Base-by-base conservation (phyloP, 2,329 filamentous ascomycete species). In the Parafenestella ontariensis region DNA sequence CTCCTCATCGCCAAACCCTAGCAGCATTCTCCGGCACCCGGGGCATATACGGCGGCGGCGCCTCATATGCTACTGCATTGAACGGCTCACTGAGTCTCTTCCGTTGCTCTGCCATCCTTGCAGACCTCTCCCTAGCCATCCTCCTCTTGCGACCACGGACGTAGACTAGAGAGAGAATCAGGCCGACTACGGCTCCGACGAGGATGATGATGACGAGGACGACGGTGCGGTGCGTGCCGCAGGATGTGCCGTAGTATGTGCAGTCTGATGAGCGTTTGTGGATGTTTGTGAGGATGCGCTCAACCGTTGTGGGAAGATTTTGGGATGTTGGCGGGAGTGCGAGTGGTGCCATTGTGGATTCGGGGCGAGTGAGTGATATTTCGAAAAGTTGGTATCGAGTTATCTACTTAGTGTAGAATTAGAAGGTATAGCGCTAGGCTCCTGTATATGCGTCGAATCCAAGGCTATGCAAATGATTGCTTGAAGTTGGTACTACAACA, bases 221-320 rank as follows among this genome's bases (percentile, higher is more conserved):
- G 49, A 59, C 46, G 44, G 55, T 65, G 46, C 67, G 67, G 42
- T 70, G 61, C 7, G 60, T 60, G 13, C 56, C 54, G 7, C 51
- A 59, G 20, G 56, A 56, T 28, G 56, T 51, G 47, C 58, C 49
- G 44, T 54, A 59, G 21, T 46, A 49, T 39, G 48, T 42, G 55
- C 54, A 64, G 39, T 51, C 40, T 34, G 49, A 53, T 36, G 57
- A 56, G 17, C 59, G 59, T 51, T 49, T 62, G 40, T 52, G 49
- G 6, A 59, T 28, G 24, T 20, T n/a, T 21, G 45, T 46, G 20
- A 52, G 49, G 49, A 52, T 48, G 44, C 23, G n/a, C n/a, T 42
- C 20, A 20, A 44, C 18, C 8, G 39, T n/a, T 6, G 24, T 33
- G 46, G 31, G 28, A 9, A 36, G 21, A 29, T 17, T 20, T 31